Percentiles rank a stretch among this genome's conserved stretches.
These are phyloP conservation scores for Laburnicola sp. DNA, from an alignment of 2,329 filamentous ascomycete species.

Conservation along the genomic window DNA sequence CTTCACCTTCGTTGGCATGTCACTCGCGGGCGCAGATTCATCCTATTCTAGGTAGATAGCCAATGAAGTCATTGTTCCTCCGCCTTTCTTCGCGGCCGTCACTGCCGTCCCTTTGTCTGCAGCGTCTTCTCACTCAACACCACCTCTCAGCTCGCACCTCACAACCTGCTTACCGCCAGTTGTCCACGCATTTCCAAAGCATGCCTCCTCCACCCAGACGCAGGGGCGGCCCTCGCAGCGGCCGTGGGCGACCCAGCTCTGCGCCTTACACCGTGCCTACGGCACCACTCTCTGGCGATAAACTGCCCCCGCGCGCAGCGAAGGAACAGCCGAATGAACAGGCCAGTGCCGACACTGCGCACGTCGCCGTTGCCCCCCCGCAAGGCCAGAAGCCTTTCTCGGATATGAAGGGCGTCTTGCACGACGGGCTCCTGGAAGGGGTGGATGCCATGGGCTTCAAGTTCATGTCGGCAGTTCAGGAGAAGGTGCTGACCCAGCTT, in stretches of 20 bases:
- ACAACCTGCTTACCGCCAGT: background rate
- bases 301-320: slow-evolving; percentile 30
- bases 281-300: slow-evolving; percentile 5
- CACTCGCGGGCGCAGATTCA: background rate
- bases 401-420: slow-evolving; percentile 30
- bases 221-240: slow-evolving; percentile 2
- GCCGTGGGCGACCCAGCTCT: slow-evolving; percentile 8
- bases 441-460: slow-evolving; percentile 45
- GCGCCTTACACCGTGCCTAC: slow-evolving; percentile 7
- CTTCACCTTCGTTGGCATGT: background rate
- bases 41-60: slow-evolving; percentile 8
- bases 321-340: slow-evolving; percentile 19
- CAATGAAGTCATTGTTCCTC: slow-evolving; percentile 15
- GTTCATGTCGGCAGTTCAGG: slow-evolving; percentile 58
- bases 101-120: slow-evolving; percentile 3
- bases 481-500: slow-evolving; percentile 56
- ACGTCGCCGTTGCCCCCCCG: slow-evolving; percentile 29
- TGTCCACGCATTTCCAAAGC: background rate
- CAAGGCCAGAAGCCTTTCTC: slow-evolving; percentile 30
- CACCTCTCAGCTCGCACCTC: background rate
- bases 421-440: slow-evolving; percentile 33
- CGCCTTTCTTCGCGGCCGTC: slow-evolving; percentile 5
- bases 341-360: slow-evolving; percentile 24
- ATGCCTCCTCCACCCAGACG: slow-evolving; percentile 6
- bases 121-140: slow-evolving; percentile 3